These are phyloP conservation scores for Fagus sylvatica DNA, from an alignment of 306 rosid species.

Conservation along the genomic window DNA sequence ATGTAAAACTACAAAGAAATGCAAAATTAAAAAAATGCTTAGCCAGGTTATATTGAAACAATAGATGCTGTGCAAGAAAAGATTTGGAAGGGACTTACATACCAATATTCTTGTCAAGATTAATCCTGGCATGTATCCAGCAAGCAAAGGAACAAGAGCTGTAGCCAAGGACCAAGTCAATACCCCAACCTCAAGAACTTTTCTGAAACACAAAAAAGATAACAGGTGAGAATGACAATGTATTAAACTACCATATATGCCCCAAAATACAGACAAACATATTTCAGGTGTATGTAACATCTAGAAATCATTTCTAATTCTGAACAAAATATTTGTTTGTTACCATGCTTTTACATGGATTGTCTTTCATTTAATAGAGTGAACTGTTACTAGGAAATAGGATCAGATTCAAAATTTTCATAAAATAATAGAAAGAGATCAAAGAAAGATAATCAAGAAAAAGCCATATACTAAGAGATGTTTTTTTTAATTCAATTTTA, in stretches of 20 bases:
- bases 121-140: slow-evolving; percentile 90
- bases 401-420: not conserved
- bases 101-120: slow-evolving; percentile 83
- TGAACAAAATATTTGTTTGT: slow-evolving; percentile 10
- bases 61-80: not conserved
- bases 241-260: slow-evolving; percentile 12
- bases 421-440: not conserved
- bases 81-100: slow-evolving; percentile 22
- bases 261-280: not conserved
- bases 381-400: not conserved
- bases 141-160: slow-evolving; percentile 76
- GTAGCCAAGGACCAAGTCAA: slow-evolving; percentile 89
- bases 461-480: too few relatives aligned
- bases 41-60: not conserved
- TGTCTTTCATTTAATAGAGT: not conserved
- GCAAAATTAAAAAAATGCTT: not conserved
- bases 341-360: not conserved
- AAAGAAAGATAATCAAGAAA: not conserved
- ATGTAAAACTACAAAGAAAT: not conserved
- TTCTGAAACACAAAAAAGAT: slow-evolving; percentile 51
- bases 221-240: slow-evolving; percentile 9
- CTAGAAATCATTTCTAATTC: not conserved
- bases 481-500: not conserved
- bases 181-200: slow-evolving; percentile 82
- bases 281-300: not conserved